Percentiles rank a stretch among this genome's conserved stretches.
These are phyloP conservation scores for Sclerotinia subarctica DNA, from an alignment of 2,329 filamentous ascomycete species.

Conservation along the genomic window DNA sequence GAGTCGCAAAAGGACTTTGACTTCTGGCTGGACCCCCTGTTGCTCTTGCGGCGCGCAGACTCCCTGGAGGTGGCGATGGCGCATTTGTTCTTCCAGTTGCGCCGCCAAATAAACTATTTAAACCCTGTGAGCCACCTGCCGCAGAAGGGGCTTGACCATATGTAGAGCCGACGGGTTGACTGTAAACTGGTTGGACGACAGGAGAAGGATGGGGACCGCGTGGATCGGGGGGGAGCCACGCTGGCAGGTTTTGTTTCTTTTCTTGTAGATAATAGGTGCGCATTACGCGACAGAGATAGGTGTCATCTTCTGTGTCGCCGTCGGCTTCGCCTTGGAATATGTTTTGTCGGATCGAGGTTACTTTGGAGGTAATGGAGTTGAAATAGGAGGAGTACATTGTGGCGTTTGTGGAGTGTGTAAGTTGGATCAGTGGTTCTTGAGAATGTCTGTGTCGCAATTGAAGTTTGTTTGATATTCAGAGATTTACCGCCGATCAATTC, in stretches of 20 bases:
- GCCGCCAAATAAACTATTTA: slow-evolving; percentile 43
- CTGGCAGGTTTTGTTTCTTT: slow-evolving; percentile 75
- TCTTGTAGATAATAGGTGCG: slow-evolving; percentile 83
- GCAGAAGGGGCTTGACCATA: slow-evolving; percentile 46
- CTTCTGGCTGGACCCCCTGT: not conserved
- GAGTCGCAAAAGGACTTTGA: not conserved
- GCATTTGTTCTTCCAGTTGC: slow-evolving; percentile 32
- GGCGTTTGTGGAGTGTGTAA: slow-evolving; percentile 35
- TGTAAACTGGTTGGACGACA: slow-evolving; percentile 50
- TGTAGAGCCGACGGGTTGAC: slow-evolving; percentile 49
- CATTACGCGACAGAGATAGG: slow-evolving; percentile 89
- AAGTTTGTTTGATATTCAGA: not conserved
- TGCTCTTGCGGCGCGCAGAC: not conserved
- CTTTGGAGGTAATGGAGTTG: slow-evolving; percentile 62
- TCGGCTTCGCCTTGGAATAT: slow-evolving; percentile 67
- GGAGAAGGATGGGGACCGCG: slow-evolving; percentile 53
- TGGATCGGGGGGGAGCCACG: slow-evolving; percentile 89
- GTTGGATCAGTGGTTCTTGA: not conserved
- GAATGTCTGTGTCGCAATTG: slow-evolving; percentile 12
- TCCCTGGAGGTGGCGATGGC: slow-evolving; percentile 20
- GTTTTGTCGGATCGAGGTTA: slow-evolving; percentile 60
- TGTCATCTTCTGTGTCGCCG: slow-evolving; percentile 81
- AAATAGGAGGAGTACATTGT: slow-evolving; percentile 74
- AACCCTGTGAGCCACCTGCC: slow-evolving; percentile 40
- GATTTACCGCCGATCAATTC: not conserved